These are phyloP conservation scores for Hanseniaspora sp. DNA, from an alignment of 1,139 yeast genomes.

Conservation along the genomic window DNA sequence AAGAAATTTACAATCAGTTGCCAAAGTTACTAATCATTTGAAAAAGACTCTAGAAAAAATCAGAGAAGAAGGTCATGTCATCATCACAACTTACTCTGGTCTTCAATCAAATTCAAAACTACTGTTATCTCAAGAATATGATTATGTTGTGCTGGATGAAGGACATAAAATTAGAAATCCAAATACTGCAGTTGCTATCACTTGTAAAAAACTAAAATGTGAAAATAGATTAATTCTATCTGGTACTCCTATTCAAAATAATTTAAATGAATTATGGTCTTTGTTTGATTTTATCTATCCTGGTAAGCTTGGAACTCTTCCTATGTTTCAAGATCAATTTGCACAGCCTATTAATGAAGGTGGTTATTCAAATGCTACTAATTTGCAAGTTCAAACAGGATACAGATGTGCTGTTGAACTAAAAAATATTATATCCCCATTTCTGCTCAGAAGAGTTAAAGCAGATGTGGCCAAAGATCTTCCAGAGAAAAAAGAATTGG, in stretches of 20 bases:
- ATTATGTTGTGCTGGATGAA: slow-evolving; percentile 83
- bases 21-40: slow-evolving; percentile 9
- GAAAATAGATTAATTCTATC: slow-evolving; percentile 75
- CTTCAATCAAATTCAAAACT: slow-evolving; percentile 62
- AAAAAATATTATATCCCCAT: slow-evolving; percentile 81
- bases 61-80: slow-evolving; percentile 54
- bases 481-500: slow-evolving; percentile 90
- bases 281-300: slow-evolving; percentile 91
- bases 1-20: slow-evolving; percentile 22
- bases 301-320: slow-evolving; percentile 84
- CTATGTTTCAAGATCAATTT: slow-evolving; percentile 86
- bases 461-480: slow-evolving; percentile 93
- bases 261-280: slow-evolving; percentile 84
- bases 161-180: slow-evolving; percentile 97
- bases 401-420: slow-evolving; percentile 89
- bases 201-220: slow-evolving; percentile 74
- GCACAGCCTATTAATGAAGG: slow-evolving; percentile 89
- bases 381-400: slow-evolving; percentile 91
- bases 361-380: slow-evolving; percentile 96
- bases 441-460: slow-evolving; percentile 72
- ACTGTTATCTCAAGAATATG: slow-evolving; percentile 68
- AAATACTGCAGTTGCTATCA: slow-evolving; percentile 73
- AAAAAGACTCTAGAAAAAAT: slow-evolving; percentile 25
- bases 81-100: slow-evolving; percentile 89
- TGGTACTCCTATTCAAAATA: slow-evolving; percentile 95